These are phyloP conservation scores for Solanum aculeatissimum DNA, from an alignment of 305 asterid species.

Conservation along the genomic window DNA sequence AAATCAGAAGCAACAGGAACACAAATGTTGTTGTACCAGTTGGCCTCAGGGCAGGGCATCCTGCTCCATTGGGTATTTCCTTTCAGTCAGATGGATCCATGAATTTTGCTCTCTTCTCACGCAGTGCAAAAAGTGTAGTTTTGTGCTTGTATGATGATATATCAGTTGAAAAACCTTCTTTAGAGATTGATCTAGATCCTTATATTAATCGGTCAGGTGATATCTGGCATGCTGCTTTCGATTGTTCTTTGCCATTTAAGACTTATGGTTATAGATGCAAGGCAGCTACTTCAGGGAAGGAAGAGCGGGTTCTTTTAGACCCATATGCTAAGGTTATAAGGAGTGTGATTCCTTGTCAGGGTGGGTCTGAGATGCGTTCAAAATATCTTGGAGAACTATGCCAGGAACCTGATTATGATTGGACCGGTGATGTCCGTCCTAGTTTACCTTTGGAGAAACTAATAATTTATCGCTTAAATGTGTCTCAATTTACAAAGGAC, in stretches of 20 bases:
- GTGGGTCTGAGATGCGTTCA: slow-evolving; percentile 20
- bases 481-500: slow-evolving; percentile 42
- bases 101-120: slow-evolving; percentile 65
- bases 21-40: slow-evolving; percentile 68
- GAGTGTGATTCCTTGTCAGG: slow-evolving; percentile 7
- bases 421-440: slow-evolving; percentile 58
- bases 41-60: slow-evolving; percentile 71
- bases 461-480: slow-evolving; percentile 61
- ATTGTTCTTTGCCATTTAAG: slow-evolving; percentile 36
- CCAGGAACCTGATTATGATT: slow-evolving; percentile 57
- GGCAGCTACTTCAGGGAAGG: slow-evolving; percentile 19
- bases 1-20: slow-evolving; percentile 57
- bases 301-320: slow-evolving; percentile 47
- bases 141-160: slow-evolving; percentile 64
- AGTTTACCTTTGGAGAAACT: slow-evolving; percentile 56
- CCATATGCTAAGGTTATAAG: slow-evolving; percentile 67
- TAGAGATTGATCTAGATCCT: slow-evolving; percentile 95
- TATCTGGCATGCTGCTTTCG: slow-evolving; percentile 74
- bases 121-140: slow-evolving; percentile 47
- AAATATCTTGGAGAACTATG: slow-evolving; percentile 40
- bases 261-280: slow-evolving; percentile 75
- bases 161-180: slow-evolving; percentile 39
- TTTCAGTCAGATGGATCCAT: slow-evolving; percentile 36
- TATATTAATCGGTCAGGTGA: slow-evolving; percentile 67
- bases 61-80: slow-evolving; percentile 67